Evolutionary conservation across 257 asterid species (phyloP).

Genomic region (Striga asiatica): DNA sequence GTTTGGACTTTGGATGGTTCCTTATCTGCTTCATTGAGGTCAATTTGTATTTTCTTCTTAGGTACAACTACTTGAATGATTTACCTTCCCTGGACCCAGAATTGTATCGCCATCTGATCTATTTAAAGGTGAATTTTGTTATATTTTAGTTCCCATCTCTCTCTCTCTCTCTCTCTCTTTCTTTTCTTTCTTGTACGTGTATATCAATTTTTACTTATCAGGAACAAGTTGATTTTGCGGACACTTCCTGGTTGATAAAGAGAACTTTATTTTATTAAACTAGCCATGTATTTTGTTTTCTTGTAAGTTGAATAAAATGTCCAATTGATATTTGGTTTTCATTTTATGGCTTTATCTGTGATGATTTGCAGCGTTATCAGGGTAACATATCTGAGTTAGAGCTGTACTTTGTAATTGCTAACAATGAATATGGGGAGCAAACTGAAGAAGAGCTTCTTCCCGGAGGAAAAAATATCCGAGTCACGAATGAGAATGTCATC

Average conservation of each 20-base stretch:
- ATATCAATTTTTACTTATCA: background rate
- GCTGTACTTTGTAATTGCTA: conserved; percentile 76
- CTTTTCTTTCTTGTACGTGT: background rate
- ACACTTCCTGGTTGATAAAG: background rate
- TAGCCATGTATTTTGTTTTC: conserved; percentile 2
- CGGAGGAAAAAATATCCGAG: conserved; percentile 70
- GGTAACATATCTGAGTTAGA: conserved; percentile 76
- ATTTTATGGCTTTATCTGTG: conserved; percentile 13
- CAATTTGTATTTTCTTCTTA: conserved; percentile 26
- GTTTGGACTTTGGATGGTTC: background rate
- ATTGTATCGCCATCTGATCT: conserved; percentile 84
- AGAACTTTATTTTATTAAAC: background rate
- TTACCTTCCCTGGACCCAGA: conserved; percentile 97
- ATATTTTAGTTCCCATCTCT: background rate
- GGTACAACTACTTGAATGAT: conserved; percentile 93
- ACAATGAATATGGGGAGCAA: conserved; percentile 95
- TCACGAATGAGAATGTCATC: conserved; percentile 87
- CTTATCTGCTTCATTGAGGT: conserved; percentile 7
- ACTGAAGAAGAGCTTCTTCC: conserved; percentile 89
- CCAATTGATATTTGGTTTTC: background rate
- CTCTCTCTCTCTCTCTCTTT: too few relatives aligned
- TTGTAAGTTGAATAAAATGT: conserved; percentile 3
- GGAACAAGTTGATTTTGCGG: background rate
- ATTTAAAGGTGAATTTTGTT: conserved; percentile 58
- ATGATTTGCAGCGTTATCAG: conserved; percentile 57